Evolutionary conservation across 2,329 filamentous ascomycete genomes (phyloP).

Genomic region (Microdochium paspali): DNA sequence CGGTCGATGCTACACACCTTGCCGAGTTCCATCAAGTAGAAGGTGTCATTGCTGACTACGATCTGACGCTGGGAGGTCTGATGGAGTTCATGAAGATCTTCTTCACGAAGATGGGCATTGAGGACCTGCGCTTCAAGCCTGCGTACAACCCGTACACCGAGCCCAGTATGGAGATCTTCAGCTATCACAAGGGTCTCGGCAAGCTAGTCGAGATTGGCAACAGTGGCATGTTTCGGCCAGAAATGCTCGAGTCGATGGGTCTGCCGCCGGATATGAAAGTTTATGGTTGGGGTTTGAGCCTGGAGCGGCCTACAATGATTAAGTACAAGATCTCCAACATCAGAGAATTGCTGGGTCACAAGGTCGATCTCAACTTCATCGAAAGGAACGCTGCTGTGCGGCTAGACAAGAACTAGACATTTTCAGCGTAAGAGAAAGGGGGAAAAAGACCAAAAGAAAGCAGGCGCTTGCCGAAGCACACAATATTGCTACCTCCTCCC

Average conservation of each 20-base stretch:
- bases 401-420: slow-evolving; percentile 74
- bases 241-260: slow-evolving; percentile 95
- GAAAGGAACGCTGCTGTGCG: slow-evolving; percentile 85
- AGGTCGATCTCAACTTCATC: slow-evolving; percentile 90
- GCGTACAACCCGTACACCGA: slow-evolving; percentile 95
- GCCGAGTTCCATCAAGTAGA: slow-evolving; percentile 99
- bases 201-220: slow-evolving; percentile 98
- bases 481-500: neutral
- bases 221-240: slow-evolving; percentile 95
- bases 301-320: slow-evolving; percentile 97
- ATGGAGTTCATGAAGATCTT: slow-evolving; percentile 93
- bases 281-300: slow-evolving; percentile 84
- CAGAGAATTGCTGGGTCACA: slow-evolving; percentile 84
- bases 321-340: slow-evolving; percentile 88
- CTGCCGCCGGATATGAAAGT: slow-evolving; percentile 85
- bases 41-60: slow-evolving; percentile 96
- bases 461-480: neutral
- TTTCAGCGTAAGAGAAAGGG: slow-evolving; percentile 2
- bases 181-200: slow-evolving; percentile 77
- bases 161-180: slow-evolving; percentile 97
- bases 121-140: slow-evolving; percentile 85
- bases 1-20: slow-evolving; percentile 91
- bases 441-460: neutral
- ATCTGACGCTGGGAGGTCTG: slow-evolving; percentile 80
- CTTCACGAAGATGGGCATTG: slow-evolving; percentile 95